phyloP scores from a whole-genome alignment of 306 rosid species.

The Prunus dulcis region DNA sequence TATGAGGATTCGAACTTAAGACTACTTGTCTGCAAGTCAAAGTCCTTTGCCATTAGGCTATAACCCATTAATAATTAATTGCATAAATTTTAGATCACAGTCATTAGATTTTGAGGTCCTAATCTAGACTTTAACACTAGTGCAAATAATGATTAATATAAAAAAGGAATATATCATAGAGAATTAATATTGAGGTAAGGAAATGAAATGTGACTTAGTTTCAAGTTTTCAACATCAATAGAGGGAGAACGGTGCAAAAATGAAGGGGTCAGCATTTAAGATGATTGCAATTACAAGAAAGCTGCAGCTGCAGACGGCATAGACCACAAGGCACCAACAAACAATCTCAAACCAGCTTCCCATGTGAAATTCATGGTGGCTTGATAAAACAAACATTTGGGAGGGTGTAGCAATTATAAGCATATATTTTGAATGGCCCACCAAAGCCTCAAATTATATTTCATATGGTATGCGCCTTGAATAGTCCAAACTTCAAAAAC shows the following conservation, averaged over 20 bases:
- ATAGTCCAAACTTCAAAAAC: neutral
- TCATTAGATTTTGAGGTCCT: neutral
- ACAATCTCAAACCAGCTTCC: neutral
- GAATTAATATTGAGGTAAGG: neutral
- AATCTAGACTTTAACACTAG: neutral
- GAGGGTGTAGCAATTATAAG: neutral
- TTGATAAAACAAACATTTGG: neutral
- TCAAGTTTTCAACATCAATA: neutral
- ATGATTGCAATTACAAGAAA: neutral
- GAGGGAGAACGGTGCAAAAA: neutral
- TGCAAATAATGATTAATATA: neutral
- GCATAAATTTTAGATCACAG: neutral
- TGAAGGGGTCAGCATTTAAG: neutral
- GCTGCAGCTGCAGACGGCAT: neutral
- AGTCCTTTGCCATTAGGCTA: too few species aligned
- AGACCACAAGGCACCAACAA: neutral
- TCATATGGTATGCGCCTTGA: neutral
- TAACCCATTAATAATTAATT: too few species aligned
- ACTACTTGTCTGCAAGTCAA: too few species aligned
- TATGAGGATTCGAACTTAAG: too few species aligned
- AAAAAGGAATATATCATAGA: neutral
- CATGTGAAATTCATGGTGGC: slow-evolving; percentile 5
- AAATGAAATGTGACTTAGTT: neutral
- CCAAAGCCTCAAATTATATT: neutral
- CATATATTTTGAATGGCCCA: neutral